Evolutionary conservation across 257 asterid species (phyloP), one percentile per base, ranked within the genome.

Genomic region (Przewalskia tangutica): DNA sequence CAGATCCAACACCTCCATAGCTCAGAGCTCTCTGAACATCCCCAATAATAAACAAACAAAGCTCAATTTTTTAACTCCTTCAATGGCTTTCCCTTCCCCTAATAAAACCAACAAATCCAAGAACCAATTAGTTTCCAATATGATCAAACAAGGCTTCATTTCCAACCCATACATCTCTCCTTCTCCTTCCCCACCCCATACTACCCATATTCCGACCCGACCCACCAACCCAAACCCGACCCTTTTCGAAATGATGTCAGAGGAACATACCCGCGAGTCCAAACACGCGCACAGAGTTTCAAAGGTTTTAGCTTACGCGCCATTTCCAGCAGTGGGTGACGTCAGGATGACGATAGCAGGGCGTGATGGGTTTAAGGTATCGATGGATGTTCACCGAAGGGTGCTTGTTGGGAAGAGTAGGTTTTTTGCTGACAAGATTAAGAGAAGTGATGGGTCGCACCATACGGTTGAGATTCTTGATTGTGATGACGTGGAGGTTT

Each of bases 81-180:
- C 84, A 84, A 91, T 91, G 95, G 91, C 93, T 8, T 85, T 2
- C 32, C 32, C 92, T 44, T 71, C 78, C 40, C 78, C 59, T 46
- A 71, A 50, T 18, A 48, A 27, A 1, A 27, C 32, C 32, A 27
- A 53, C 84, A 87, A 85, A 71, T 71, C 86, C 89, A 86, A 80
- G 86, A 89, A 58, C 36, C 91, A 87, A 46, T 54, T 86, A 54
- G 98, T 95, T 7, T 94, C 99, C 80, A 77, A 95, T 2, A 95
- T 95, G 98, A 94, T 94, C 54, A 95, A 90, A 85, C 97, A 93
- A 82, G 97, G 97, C 59, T 92, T 92, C 92, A 89, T 92, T 27
- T 88, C 97, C 67, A 92, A 92, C 84, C 92, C 97, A 84, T 84
- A 89, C 40, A 91, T 90, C 87, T 88, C 95, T 32, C 93, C 92